phyloP scores from a whole-genome alignment of 2,329 filamentous ascomycete species.

The Phyllosticta paracitricarpa region DNA sequence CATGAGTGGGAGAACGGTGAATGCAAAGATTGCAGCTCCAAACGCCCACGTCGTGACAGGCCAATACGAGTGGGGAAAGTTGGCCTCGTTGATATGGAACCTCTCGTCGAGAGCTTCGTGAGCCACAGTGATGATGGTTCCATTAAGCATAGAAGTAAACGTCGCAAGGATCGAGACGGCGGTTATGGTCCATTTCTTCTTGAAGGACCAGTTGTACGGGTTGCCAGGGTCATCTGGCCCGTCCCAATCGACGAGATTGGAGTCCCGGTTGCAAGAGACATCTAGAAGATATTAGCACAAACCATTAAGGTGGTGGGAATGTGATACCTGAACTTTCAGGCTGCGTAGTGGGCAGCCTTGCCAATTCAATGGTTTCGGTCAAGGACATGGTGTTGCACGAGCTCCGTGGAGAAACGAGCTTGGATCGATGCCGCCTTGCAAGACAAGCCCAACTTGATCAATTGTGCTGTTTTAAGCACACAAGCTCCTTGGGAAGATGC shows the following conservation, averaged over 20 bases:
- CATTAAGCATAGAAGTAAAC: constrained; percentile 26
- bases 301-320: not conserved
- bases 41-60: constrained; percentile 26
- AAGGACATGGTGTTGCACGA: not conserved
- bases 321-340: not conserved
- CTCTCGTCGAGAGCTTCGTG: constrained; percentile 21
- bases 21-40: constrained; percentile 27
- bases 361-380: not conserved
- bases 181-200: constrained; percentile 26
- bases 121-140: constrained; percentile 28
- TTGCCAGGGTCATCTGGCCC: constrained; percentile 37
- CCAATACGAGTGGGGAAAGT: constrained; percentile 32
- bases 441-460: not conserved
- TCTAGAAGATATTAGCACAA: not conserved
- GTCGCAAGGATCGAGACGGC: constrained; percentile 22
- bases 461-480: not conserved
- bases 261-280: not conserved
- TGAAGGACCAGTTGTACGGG: constrained; percentile 25
- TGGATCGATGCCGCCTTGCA: not conserved
- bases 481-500: not conserved
- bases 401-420: not conserved
- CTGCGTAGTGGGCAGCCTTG: not conserved
- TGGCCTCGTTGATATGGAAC: constrained; percentile 25
- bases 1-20: constrained; percentile 27
- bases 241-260: constrained; percentile 36